Conservation (phyloP, 2,329 filamentous ascomycete genomes). For the Colletotrichum liriopes region DNA sequence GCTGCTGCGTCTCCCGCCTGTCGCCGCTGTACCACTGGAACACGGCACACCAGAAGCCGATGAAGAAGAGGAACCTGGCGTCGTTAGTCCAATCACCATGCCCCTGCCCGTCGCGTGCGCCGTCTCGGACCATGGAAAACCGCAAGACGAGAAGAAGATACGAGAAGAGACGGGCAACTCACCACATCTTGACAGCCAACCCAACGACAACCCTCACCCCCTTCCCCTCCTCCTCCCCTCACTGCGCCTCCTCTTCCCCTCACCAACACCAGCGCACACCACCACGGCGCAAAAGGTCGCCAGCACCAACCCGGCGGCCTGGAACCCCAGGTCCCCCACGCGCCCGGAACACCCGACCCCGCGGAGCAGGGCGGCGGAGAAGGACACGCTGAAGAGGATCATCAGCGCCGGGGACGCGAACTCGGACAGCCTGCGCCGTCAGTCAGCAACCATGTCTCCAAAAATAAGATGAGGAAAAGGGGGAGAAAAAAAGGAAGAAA, state of each 20-base stretch:
- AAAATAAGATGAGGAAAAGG: background rate
- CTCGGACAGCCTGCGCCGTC: constrained; percentile 27
- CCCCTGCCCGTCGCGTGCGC: background rate
- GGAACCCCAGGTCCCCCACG: constrained; percentile 31
- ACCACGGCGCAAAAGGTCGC: constrained; percentile 27
- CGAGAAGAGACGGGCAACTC: constrained; percentile 1
- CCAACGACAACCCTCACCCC: constrained; percentile 7
- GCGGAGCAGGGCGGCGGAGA: constrained; percentile 64
- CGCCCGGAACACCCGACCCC: constrained; percentile 12
- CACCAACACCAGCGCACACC: constrained; percentile 18
- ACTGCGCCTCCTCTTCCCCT: background rate
- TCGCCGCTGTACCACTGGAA: constrained; percentile 21
- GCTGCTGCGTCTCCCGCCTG: constrained; percentile 3
- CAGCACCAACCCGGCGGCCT: constrained; percentile 20
- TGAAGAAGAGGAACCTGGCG: constrained; percentile 29
- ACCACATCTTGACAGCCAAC: constrained; percentile 31
- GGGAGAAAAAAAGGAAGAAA: background rate
- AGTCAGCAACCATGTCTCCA: constrained; percentile 8
- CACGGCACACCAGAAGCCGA: constrained; percentile 34
- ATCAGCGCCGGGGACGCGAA: constrained; percentile 54
- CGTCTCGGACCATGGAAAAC: too few species aligned
- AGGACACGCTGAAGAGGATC: constrained; percentile 87
- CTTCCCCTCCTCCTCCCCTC: background rate
- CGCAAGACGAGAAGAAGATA: background rate
- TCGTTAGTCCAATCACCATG: constrained; percentile 1